These are phyloP conservation scores for Vararia minispora DNA, from an alignment of 768 basidiomycete genomes.

Conservation along the genomic window DNA sequence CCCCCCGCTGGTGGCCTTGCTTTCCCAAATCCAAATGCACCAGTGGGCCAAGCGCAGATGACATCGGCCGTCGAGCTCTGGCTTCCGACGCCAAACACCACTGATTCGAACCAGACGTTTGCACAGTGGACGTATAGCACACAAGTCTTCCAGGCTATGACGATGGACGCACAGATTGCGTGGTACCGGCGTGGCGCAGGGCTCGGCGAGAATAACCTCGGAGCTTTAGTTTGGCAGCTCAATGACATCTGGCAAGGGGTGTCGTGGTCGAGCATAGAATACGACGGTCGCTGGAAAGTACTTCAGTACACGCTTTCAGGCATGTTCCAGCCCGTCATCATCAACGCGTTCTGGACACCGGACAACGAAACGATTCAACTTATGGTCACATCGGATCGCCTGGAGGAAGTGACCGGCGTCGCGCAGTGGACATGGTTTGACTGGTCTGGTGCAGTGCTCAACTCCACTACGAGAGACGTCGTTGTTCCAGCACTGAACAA, in stretches of 20 bases:
- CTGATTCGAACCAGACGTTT: conserved; percentile 44
- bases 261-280: conserved; percentile 45
- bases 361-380: conserved; percentile 36
- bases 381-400: conserved; percentile 40
- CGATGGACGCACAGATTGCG: conserved; percentile 46
- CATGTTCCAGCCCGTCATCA: conserved; percentile 34
- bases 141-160: conserved; percentile 48
- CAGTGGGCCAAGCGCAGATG: conserved; percentile 43
- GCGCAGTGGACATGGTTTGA: conserved; percentile 49
- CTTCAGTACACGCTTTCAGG: conserved; percentile 38
- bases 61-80: conserved; percentile 38
- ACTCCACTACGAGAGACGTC: conserved; percentile 28
- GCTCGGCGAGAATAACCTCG: conserved; percentile 45
- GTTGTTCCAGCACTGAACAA: conserved; percentile 39
- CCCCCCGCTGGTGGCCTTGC: conserved; percentile 38
- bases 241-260: conserved; percentile 53
- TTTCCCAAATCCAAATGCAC: conserved; percentile 46
- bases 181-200: conserved; percentile 53
- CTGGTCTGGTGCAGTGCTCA: conserved; percentile 34
- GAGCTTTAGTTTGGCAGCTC: conserved; percentile 47
- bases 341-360: conserved; percentile 48
- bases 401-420: conserved; percentile 32
- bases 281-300: conserved; percentile 51
- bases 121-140: conserved; percentile 57
- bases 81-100: conserved; percentile 39